Percentiles rank a stretch among this genome's conserved stretches.
These are phyloP conservation scores for Scheffersomyces ergatensis DNA, from an alignment of 805 yeast species.

Conservation along the genomic window DNA sequence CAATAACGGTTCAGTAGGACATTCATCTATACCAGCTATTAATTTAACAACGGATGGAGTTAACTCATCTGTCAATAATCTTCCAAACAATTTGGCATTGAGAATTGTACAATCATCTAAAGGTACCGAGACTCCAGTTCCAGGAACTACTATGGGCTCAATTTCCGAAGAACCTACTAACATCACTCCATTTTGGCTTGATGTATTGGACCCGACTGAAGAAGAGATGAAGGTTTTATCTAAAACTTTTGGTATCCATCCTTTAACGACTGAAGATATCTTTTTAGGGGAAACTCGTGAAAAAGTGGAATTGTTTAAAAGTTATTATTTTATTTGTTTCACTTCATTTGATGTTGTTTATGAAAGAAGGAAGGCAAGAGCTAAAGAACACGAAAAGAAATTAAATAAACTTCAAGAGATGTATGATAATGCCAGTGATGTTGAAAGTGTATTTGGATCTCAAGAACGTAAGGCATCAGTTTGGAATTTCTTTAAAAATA, in stretches of 20 bases:
- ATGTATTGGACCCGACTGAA: slow-evolving; percentile 88
- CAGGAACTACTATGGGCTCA: slow-evolving; percentile 2
- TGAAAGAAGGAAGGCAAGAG: slow-evolving; percentile 57
- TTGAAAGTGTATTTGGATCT: slow-evolving; percentile 13
- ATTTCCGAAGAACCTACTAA: background rate
- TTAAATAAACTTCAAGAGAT: slow-evolving; percentile 35
- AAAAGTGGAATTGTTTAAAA: slow-evolving; percentile 88
- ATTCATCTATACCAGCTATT: background rate
- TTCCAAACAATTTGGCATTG: background rate
- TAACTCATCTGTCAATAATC: background rate
- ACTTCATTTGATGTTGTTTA: slow-evolving; percentile 61
- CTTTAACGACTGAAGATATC: slow-evolving; percentile 93
- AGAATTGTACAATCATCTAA: background rate
- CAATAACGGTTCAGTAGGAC: background rate
- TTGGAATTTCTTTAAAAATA: slow-evolving; percentile 11
- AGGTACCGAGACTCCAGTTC: slow-evolving; percentile 2
- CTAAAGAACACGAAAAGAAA: slow-evolving; percentile 44
- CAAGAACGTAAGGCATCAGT: slow-evolving; percentile 13
- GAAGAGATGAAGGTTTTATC: slow-evolving; percentile 93
- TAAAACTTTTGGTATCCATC: slow-evolving; percentile 92
- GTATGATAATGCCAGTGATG: slow-evolving; percentile 20
- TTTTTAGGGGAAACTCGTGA: slow-evolving; percentile 92
- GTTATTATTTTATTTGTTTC: slow-evolving; percentile 90
- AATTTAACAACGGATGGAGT: background rate
- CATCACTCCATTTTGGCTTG: slow-evolving; percentile 65